phyloP scores from a whole-genome alignment of 2,329 filamentous ascomycete species.

The Cytospora mali region DNA sequence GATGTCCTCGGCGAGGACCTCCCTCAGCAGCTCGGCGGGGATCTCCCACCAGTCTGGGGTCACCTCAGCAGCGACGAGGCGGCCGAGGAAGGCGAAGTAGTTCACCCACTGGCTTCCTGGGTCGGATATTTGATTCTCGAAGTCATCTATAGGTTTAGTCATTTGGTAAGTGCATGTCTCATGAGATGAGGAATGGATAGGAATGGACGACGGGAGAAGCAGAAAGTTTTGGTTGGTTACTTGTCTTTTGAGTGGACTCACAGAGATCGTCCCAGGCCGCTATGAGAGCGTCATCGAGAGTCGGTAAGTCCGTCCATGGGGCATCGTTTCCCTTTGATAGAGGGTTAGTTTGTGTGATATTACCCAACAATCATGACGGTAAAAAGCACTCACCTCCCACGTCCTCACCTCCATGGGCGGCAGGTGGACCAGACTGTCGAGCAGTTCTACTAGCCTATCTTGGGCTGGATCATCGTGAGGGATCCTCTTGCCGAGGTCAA shows the following conservation, averaged over 20 bases:
- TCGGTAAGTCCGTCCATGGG: constrained; percentile 27
- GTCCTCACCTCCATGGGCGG: constrained; percentile 29
- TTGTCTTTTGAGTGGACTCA: constrained; percentile 5
- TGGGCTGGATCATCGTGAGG: constrained; percentile 22
- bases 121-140: constrained; percentile 23
- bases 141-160: constrained; percentile 16
- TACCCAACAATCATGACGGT: neutral
- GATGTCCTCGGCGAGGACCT: constrained; percentile 23
- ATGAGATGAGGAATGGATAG: neutral
- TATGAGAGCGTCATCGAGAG: constrained; percentile 26
- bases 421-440: constrained; percentile 23
- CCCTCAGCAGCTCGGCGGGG: constrained; percentile 24
- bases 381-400: constrained; percentile 23
- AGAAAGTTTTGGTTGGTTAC: neutral
- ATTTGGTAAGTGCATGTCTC: neutral
- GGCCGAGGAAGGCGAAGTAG: constrained; percentile 28
- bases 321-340: constrained; percentile 23
- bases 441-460: constrained; percentile 25
- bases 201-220: neutral
- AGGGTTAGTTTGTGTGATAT: neutral
- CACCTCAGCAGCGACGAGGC: constrained; percentile 24
- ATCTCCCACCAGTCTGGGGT: constrained; percentile 29
- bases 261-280: constrained; percentile 27
- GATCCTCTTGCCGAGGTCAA: constrained; percentile 28
- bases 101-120: constrained; percentile 24